These are phyloP conservation scores for Penicillium egyptiacum DNA, from an alignment of 495 filamentous ascomycete species.

Conservation along the genomic window DNA sequence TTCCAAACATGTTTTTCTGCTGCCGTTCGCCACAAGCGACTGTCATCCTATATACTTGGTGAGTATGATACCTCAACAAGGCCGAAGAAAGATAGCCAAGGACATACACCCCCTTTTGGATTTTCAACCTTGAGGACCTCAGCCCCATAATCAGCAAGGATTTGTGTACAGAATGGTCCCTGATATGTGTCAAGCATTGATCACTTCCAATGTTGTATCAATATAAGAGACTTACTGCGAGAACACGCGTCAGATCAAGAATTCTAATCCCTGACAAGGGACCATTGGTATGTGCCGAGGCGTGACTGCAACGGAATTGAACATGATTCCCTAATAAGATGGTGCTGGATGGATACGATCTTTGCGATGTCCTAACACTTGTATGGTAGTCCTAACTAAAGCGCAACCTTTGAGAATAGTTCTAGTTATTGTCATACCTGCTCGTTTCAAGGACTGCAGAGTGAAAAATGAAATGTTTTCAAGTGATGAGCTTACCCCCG, in stretches of 20 bases:
- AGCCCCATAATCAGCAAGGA: slow-evolving; percentile 86
- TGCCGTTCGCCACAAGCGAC: slow-evolving; percentile 24
- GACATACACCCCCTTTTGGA: slow-evolving; percentile 64
- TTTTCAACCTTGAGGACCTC: slow-evolving; percentile 93
- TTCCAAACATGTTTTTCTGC: slow-evolving; percentile 27
- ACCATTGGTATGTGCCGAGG: neutral
- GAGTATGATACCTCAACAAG: neutral
- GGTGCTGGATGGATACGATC: neutral
- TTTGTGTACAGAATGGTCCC: slow-evolving; percentile 86
- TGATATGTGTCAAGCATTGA: slow-evolving; percentile 5
- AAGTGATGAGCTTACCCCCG: too few relatives aligned
- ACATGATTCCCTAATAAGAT: neutral
- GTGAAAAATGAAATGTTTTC: too few relatives aligned
- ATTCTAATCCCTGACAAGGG: slow-evolving; percentile 76
- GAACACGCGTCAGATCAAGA: slow-evolving; percentile 84
- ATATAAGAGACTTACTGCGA: slow-evolving; percentile 62
- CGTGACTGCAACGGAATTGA: neutral
- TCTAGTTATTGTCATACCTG: neutral
- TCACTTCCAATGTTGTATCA: neutral
- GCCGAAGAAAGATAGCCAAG: neutral
- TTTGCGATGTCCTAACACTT: neutral
- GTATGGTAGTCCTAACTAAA: neutral
- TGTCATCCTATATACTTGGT: slow-evolving; percentile 20
- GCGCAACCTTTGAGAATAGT: neutral
- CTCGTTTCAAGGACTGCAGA: neutral